Percentiles rank a stretch among this genome's conserved stretches.
Conservation (phyloP, 208 protist genomes). For the Acanthamoeba sp. region DNA sequence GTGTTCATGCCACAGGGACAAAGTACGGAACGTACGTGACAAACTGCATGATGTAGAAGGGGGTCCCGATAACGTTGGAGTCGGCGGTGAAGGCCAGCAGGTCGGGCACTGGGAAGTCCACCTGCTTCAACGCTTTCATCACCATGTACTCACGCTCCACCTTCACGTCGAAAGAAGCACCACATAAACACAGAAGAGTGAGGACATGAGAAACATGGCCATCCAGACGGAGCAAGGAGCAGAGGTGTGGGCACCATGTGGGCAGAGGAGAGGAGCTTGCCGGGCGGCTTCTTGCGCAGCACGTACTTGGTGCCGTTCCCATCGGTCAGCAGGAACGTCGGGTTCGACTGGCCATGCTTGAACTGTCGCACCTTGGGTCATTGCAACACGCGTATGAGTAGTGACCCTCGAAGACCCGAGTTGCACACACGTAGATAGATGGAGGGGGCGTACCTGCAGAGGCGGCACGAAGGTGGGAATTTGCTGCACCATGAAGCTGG, state of each 20-base stretch:
- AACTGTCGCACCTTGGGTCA: constrained; percentile 70
- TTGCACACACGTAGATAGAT: background rate
- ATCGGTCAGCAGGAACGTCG: constrained; percentile 80
- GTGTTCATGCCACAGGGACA: too few species aligned
- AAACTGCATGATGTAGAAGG: constrained; percentile 90
- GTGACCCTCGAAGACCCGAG: too few species aligned
- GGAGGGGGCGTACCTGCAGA: background rate
- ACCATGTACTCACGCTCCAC: constrained; percentile 66
- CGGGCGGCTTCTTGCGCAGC: constrained; percentile 89
- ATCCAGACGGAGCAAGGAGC: too few species aligned
- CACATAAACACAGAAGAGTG: background rate
- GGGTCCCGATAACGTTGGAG: constrained; percentile 88
- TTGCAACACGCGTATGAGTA: too few species aligned
- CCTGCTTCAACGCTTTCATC: constrained; percentile 49
- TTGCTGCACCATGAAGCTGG: background rate
- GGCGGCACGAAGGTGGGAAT: constrained; percentile 30
- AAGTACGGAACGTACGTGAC: constrained; percentile 1
- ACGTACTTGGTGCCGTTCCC: constrained; percentile 81
- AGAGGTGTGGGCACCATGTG: constrained; percentile 85
- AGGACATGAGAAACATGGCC: too few species aligned
- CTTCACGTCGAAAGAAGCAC: background rate
- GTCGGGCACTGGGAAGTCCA: constrained; percentile 86
- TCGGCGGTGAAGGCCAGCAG: constrained; percentile 86
- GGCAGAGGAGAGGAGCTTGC: constrained; percentile 86
- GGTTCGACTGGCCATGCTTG: constrained; percentile 83